Conservation (phyloP, 2,329 filamentous ascomycete genomes). For the Fusarium sp. region DNA sequence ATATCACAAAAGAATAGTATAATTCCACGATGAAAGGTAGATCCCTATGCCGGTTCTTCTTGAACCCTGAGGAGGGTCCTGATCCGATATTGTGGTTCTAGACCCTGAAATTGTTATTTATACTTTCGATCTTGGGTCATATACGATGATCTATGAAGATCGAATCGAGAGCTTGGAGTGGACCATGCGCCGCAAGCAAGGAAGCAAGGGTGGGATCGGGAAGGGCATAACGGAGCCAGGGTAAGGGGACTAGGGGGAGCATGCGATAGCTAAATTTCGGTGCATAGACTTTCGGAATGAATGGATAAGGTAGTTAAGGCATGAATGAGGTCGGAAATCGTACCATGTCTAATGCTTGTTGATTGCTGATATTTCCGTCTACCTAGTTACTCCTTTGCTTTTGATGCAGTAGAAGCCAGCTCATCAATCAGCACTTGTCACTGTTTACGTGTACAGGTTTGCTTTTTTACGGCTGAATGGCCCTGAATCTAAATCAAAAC, state of each 20-base stretch:
- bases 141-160: conserved; percentile 33
- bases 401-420: not conserved
- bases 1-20: no score
- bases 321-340: conserved; percentile 1
- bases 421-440: not conserved
- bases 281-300: not conserved
- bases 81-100: conserved; percentile 16
- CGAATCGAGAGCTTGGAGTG: conserved; percentile 20
- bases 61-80: no score
- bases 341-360: conserved; percentile 12
- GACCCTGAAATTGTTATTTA: conserved; percentile 19
- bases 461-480: conserved; percentile 23
- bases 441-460: conserved; percentile 1
- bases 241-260: not conserved
- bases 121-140: conserved; percentile 26
- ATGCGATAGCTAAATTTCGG: not conserved
- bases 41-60: no score
- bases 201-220: conserved; percentile 7
- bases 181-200: conserved; percentile 5
- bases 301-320: no score
- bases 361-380: not conserved
- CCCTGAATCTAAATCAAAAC: not conserved
- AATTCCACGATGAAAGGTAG: no score
- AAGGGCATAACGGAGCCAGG: conserved; percentile 17
- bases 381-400: not conserved